Evolutionary conservation across 768 basidiomycete genomes (phyloP), one percentile per base, ranked within the genome.

Genomic region (Lactarius hatsudake): DNA sequence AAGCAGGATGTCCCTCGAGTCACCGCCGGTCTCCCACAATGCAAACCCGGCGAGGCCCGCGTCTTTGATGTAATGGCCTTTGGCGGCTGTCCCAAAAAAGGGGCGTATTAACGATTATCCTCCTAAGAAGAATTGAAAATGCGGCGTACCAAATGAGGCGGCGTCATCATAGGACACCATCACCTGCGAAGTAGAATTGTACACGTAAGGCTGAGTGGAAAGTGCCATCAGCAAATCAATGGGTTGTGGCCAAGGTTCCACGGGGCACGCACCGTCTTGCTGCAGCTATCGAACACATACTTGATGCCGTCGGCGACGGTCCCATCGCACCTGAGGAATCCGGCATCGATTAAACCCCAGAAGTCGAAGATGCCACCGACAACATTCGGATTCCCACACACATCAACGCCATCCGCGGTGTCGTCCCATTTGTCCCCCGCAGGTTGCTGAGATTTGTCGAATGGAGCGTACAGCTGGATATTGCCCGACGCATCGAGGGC

Each of bases 111-210:
- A 32, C 9, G 18, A 32, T 32, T 26, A 18, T 20, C 56, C 23
- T 26, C 56, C 30, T 17, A 40, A 20, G 12, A 30, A 15, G 6
- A 32, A 38, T 1, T 5, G 38, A 18, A n/a, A 2, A 36, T 5
- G 17, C 18, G 30, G 28, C 61, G 4, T 63, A 67, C 66, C 75
- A 69, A 88, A 89, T 0, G 90, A 89, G 58, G 78, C 71, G 0
- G 84, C 73, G 69, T 90, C 78, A 66, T 93, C 91, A 71, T 83
- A 93, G 1, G 90, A 83, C 40, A 93, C 80, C 78, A 87, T 80
- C 62, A 86, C 76, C 54, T 85, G 77, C 0, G 80, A 79, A 1
- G 77, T 77, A 51, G 80, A 66, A 74, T 88, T 81, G 75, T 90
- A 91, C 30, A 90, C 82, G 66, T 82, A 90, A 1, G 90, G 87